These are phyloP conservation scores for Clonostachys solani DNA, from an alignment of 2,329 filamentous ascomycete genomes.

Conservation along the genomic window DNA sequence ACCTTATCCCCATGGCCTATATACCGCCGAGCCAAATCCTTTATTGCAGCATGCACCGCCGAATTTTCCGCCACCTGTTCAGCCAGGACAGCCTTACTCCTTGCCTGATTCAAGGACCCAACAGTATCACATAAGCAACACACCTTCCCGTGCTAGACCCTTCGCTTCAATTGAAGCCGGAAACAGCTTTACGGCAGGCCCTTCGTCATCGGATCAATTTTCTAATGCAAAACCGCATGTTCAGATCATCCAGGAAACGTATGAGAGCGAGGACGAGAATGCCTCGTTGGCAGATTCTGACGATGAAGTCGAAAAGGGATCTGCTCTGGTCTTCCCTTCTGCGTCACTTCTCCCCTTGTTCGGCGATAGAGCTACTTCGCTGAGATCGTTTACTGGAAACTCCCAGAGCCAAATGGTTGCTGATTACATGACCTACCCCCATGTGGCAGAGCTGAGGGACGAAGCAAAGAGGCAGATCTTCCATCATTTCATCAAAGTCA, in stretches of 20 bases:
- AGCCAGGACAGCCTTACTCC: too few species aligned
- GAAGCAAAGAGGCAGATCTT: slow-evolving; percentile 78
- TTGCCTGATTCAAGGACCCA: too few species aligned
- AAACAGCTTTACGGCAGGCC: too few species aligned
- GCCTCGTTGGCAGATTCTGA: slow-evolving; percentile 59
- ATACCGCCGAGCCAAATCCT: too few species aligned
- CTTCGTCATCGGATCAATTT: neutral
- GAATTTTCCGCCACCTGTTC: too few species aligned
- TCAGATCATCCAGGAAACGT: slow-evolving; percentile 2
- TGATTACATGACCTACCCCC: slow-evolving; percentile 61
- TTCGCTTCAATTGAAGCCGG: too few species aligned
- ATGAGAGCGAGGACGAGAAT: slow-evolving; percentile 44
- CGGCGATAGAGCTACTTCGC: slow-evolving; percentile 20
- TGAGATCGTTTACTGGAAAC: slow-evolving; percentile 45
- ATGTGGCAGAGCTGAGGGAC: slow-evolving; percentile 73
- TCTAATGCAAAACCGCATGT: neutral
- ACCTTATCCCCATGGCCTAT: too few species aligned
- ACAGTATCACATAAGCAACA: too few species aligned
- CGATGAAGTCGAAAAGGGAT: slow-evolving; percentile 33
- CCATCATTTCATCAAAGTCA: slow-evolving; percentile 87
- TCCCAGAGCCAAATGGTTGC: slow-evolving; percentile 49
- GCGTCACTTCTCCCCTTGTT: slow-evolving; percentile 26
- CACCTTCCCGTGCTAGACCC: too few species aligned
- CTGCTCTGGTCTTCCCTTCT: slow-evolving; percentile 14
- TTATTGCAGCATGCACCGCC: too few species aligned